A percentile compares a stretch with the other conserved stretches of the same genome.
Evolutionary conservation across 2,329 filamentous ascomycete species (phyloP).

Genomic region (Graphilbum fragrans): DNA sequence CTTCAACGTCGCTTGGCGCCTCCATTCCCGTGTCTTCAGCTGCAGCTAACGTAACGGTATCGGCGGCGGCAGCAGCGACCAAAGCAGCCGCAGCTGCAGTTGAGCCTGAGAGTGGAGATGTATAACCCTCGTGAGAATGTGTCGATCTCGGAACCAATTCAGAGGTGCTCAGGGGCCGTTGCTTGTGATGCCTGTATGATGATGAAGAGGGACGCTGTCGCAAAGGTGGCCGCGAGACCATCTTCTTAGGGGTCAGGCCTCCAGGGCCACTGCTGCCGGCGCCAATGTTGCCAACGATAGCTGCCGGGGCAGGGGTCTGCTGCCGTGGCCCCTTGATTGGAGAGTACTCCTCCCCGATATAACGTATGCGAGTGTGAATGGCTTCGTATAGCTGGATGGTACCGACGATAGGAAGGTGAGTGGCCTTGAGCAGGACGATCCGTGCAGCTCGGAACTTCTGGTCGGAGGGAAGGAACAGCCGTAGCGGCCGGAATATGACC

Average conservation of each 20-base stretch:
- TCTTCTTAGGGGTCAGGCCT: constrained; percentile 4
- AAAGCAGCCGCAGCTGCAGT: not conserved
- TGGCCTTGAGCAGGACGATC: constrained; percentile 50
- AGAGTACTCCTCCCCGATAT: constrained; percentile 28
- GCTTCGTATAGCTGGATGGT: constrained; percentile 57
- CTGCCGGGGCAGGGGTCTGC: not conserved
- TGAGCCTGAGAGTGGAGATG: not conserved
- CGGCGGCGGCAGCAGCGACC: not conserved
- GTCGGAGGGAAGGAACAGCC: constrained; percentile 54
- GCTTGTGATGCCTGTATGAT: not conserved
- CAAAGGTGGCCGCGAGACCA: constrained; percentile 1
- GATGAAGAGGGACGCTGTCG: constrained; percentile 4
- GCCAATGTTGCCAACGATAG: not conserved
- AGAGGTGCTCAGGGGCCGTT: constrained; percentile 6
- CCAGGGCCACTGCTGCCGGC: not conserved
- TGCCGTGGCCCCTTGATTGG: constrained; percentile 34
- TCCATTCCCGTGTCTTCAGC: constrained; percentile 12
- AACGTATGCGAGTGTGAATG: constrained; percentile 24
- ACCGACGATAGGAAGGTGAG: constrained; percentile 56
- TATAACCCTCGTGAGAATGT: not conserved
- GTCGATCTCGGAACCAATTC: constrained; percentile 3
- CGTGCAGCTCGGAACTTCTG: constrained; percentile 48
- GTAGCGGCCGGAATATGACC: constrained; percentile 57
- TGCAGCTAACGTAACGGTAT: too few relatives aligned
- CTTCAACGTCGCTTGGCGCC: constrained; percentile 14